Conservation (phyloP, 495 filamentous ascomycete species). For the Patellaria atrata region DNA sequence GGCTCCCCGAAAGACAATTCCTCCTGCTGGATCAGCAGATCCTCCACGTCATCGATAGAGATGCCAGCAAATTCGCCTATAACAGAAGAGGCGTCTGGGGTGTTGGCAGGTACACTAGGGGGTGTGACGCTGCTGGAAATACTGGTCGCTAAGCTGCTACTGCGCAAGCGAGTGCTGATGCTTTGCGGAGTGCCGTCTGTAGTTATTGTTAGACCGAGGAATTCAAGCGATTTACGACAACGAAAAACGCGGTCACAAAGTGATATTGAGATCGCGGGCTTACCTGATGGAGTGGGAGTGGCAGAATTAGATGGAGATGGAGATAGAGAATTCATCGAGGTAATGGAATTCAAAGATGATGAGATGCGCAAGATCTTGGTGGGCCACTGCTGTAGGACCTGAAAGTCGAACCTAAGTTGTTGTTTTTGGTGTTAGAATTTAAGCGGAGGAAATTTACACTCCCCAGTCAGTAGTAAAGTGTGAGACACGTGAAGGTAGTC, state of each 20-base stretch:
- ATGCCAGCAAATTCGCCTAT: not conserved
- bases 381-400: too few relatives aligned
- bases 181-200: slow-evolving; percentile 1
- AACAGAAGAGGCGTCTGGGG: slow-evolving; percentile 1
- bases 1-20: not conserved
- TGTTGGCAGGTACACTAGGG: slow-evolving; percentile 2
- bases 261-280: slow-evolving; percentile 2
- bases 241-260: not conserved
- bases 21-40: not conserved
- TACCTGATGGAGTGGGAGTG: slow-evolving; percentile 7
- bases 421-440: not conserved
- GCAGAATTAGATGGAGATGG: slow-evolving; percentile 1
- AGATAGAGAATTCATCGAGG: too few relatives aligned
- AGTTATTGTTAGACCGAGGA: not conserved
- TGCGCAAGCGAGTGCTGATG: not conserved
- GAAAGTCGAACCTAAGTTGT: slow-evolving; percentile 5
- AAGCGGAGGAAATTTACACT: not conserved
- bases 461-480: not conserved
- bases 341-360: too few relatives aligned
- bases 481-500: not conserved
- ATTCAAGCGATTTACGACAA: not conserved
- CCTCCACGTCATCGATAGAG: not conserved
- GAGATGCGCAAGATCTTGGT: too few relatives aligned
- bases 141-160: slow-evolving; percentile 1
- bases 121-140: not conserved